A percentile compares a stretch with the other conserved stretches of the same genome.
These are phyloP conservation scores for Psilocybe tampanensis DNA, from an alignment of 768 basidiomycete species.

Conservation along the genomic window DNA sequence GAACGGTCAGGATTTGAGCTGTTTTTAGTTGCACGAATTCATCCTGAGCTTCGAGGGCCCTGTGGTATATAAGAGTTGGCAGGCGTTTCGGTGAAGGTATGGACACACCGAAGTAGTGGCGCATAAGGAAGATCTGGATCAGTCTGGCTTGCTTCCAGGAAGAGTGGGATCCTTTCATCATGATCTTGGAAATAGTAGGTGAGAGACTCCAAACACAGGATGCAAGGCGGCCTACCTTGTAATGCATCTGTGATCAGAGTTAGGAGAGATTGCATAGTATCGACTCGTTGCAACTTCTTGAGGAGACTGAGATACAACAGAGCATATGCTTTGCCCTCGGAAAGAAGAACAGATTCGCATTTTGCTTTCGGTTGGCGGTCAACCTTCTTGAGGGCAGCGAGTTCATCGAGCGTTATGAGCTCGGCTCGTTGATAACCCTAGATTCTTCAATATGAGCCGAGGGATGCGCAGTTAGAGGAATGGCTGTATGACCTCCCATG, in stretches of 20 bases:
- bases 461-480: background rate
- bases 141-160: constrained; percentile 58
- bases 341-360: constrained; percentile 75
- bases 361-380: constrained; percentile 78
- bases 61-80: constrained; percentile 28
- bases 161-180: constrained; percentile 83
- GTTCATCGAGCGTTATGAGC: constrained; percentile 85
- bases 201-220: background rate
- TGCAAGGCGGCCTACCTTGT: constrained; percentile 50
- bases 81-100: background rate
- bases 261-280: constrained; percentile 87
- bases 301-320: constrained; percentile 88
- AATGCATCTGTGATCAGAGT: constrained; percentile 90
- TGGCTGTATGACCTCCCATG: constrained; percentile 81
- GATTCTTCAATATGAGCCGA: constrained; percentile 14
- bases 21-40: constrained; percentile 95
- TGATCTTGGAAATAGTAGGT: constrained; percentile 55
- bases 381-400: constrained; percentile 86
- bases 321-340: constrained; percentile 84
- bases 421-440: constrained; percentile 96
- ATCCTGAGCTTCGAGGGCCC: constrained; percentile 82
- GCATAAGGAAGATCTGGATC: constrained; percentile 82
- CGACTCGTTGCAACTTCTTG: constrained; percentile 79
- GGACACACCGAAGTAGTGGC: constrained; percentile 70
- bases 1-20: constrained; percentile 83